Conservation (phyloP, 768 basidiomycete genomes). For the Mycena crocata region DNA sequence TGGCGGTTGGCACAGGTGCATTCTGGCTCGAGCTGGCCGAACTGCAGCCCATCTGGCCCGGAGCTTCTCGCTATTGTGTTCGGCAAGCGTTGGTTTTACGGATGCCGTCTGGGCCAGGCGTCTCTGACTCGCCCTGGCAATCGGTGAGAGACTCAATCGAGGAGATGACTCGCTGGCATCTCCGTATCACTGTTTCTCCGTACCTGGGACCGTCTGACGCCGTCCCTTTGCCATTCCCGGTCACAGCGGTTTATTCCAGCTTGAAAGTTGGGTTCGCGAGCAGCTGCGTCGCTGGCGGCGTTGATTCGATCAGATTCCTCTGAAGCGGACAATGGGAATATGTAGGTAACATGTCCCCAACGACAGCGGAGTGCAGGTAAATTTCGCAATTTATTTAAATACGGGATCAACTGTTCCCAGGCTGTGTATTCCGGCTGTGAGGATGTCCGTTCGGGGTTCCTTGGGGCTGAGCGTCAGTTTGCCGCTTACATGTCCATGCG, state of each 20-base stretch:
- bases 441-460: constrained; percentile 20
- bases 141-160: constrained; percentile 18
- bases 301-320: neutral
- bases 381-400: neutral
- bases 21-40: neutral
- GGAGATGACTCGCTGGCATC: constrained; percentile 3
- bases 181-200: neutral
- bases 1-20: neutral
- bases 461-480: constrained; percentile 3
- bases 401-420: constrained; percentile 23
- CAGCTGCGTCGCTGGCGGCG: neutral
- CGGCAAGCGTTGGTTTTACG: neutral
- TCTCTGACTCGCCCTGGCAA: constrained; percentile 19
- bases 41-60: neutral
- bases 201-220: neutral
- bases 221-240: neutral
- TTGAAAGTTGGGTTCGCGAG: neutral
- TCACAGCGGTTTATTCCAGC: constrained; percentile 10
- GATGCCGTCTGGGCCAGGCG: neutral
- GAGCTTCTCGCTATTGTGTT: neutral
- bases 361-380: neutral
- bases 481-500: constrained; percentile 11
- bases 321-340: constrained; percentile 10
- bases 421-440: constrained; percentile 22
- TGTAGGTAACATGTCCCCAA: neutral